Evolutionary conservation across 2,329 filamentous ascomycete genomes (phyloP).

Genomic region (Colletotrichum costaricense): DNA sequence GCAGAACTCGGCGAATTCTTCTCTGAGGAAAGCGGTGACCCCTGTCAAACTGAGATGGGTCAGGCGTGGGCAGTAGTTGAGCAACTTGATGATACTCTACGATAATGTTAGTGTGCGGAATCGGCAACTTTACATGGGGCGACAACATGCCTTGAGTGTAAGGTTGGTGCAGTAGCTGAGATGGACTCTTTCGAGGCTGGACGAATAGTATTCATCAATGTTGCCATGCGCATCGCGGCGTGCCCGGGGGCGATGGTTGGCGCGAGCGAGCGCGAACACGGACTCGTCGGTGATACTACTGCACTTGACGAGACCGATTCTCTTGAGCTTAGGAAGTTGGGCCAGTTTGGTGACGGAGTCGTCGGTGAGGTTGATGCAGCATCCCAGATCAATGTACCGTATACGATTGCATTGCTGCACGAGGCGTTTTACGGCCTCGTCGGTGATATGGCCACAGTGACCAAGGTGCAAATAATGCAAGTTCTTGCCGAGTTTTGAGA

Average conservation of each 20-base stretch:
- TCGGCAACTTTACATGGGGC: background rate
- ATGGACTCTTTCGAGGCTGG: slow-evolving; percentile 91
- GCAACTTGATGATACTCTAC: slow-evolving; percentile 87
- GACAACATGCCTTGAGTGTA: slow-evolving; percentile 76
- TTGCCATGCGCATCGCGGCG: slow-evolving; percentile 61
- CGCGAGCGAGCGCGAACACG: slow-evolving; percentile 84
- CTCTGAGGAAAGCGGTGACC: slow-evolving; percentile 87
- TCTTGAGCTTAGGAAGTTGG: slow-evolving; percentile 88
- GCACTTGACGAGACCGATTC: slow-evolving; percentile 96
- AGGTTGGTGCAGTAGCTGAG: slow-evolving; percentile 93
- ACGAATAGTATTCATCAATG: slow-evolving; percentile 65
- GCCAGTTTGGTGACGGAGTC: slow-evolving; percentile 86
- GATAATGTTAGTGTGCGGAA: slow-evolving; percentile 8
- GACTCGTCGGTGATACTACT: slow-evolving; percentile 89
- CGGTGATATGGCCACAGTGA: slow-evolving; percentile 92
- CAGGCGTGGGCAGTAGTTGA: slow-evolving; percentile 91
- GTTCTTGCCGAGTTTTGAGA: slow-evolving; percentile 92
- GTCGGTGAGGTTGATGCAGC: slow-evolving; percentile 90
- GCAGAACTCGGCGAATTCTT: slow-evolving; percentile 87
- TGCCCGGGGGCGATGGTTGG: slow-evolving; percentile 65
- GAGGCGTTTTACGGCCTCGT: slow-evolving; percentile 85
- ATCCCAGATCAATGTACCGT: slow-evolving; percentile 97
- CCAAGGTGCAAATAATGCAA: slow-evolving; percentile 96
- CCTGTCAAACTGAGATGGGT: slow-evolving; percentile 96
- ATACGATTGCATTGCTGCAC: slow-evolving; percentile 92